Conservation (phyloP, 2,329 filamentous ascomycete species). For the Neofusicoccum laricinum region DNA sequence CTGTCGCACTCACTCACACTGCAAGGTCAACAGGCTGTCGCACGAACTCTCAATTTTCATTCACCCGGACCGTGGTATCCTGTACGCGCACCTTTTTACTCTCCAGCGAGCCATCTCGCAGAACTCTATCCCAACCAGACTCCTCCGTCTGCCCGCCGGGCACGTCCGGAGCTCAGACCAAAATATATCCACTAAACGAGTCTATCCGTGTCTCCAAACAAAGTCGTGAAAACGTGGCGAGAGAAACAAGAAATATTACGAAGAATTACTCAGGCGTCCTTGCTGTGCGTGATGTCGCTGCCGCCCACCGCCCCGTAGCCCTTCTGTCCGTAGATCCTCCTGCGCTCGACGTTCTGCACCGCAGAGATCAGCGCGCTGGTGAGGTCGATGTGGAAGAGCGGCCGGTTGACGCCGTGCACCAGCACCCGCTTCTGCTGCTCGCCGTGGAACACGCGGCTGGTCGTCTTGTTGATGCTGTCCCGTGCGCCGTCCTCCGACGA, state of each 20-base stretch:
- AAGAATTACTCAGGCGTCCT: neutral
- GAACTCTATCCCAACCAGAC: neutral
- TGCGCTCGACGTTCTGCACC: constrained; percentile 68
- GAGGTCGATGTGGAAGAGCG: constrained; percentile 91
- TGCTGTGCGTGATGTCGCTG: neutral
- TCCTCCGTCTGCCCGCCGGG: neutral
- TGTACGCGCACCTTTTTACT: neutral
- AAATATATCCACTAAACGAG: neutral
- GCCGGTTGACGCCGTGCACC: constrained; percentile 82
- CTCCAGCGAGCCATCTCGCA: neutral
- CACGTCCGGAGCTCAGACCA: neutral
- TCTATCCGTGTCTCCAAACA: neutral
- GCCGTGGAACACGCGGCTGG: constrained; percentile 25
- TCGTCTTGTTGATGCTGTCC: constrained; percentile 29
- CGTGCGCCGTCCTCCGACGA: constrained; percentile 6
- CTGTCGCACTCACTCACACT: too few species aligned
- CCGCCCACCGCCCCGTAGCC: constrained; percentile 10
- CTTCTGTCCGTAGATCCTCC: constrained; percentile 19
- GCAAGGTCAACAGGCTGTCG: too few species aligned
- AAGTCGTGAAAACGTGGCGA: neutral
- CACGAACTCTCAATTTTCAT: neutral
- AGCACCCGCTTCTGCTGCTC: constrained; percentile 45
- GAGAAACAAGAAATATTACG: neutral
- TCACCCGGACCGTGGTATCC: neutral
- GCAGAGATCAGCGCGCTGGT: constrained; percentile 86